Conservation (phyloP, 2,329 filamentous ascomycete genomes). For the Claviceps sp. region DNA sequence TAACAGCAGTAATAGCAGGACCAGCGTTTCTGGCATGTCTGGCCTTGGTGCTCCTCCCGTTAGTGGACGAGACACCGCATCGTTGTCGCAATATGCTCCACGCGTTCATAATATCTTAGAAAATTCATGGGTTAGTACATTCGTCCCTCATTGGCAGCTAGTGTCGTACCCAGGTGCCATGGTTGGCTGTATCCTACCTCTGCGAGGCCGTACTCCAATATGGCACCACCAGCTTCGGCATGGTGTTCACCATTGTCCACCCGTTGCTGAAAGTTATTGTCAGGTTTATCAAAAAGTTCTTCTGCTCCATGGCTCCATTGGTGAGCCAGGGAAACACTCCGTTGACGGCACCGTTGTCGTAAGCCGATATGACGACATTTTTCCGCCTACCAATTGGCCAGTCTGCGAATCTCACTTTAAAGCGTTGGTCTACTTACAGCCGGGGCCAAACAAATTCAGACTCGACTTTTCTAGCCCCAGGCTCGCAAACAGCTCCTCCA, state of each 20-base stretch:
- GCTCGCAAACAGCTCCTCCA: slow-evolving; percentile 53
- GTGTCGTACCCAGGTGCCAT: background rate
- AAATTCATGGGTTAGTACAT: slow-evolving; percentile 62
- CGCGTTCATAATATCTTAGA: slow-evolving; percentile 67
- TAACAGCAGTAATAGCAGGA: slow-evolving; percentile 41
- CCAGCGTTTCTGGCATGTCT: slow-evolving; percentile 51
- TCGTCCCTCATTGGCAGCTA: background rate
- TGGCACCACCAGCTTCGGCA: background rate
- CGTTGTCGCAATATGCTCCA: slow-evolving; percentile 69
- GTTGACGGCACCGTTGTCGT: slow-evolving; percentile 72
- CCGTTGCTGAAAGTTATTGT: slow-evolving; percentile 11
- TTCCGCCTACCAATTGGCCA: slow-evolving; percentile 75
- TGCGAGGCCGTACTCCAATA: background rate
- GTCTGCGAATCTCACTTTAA: slow-evolving; percentile 87
- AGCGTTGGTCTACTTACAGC: slow-evolving; percentile 75
- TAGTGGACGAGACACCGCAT: slow-evolving; percentile 41
- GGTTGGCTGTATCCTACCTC: background rate
- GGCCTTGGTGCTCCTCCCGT: slow-evolving; percentile 43
- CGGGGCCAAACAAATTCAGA: slow-evolving; percentile 76
- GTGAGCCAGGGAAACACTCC: slow-evolving; percentile 51
- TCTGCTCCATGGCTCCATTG: slow-evolving; percentile 68
- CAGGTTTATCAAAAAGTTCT: slow-evolving; percentile 91
- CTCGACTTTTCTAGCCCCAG: slow-evolving; percentile 83
- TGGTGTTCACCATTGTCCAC: background rate
- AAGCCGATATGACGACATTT: slow-evolving; percentile 70